phyloP scores from a whole-genome alignment of 2,329 filamentous ascomycete species.

The Aureobasidium melanogenum region DNA sequence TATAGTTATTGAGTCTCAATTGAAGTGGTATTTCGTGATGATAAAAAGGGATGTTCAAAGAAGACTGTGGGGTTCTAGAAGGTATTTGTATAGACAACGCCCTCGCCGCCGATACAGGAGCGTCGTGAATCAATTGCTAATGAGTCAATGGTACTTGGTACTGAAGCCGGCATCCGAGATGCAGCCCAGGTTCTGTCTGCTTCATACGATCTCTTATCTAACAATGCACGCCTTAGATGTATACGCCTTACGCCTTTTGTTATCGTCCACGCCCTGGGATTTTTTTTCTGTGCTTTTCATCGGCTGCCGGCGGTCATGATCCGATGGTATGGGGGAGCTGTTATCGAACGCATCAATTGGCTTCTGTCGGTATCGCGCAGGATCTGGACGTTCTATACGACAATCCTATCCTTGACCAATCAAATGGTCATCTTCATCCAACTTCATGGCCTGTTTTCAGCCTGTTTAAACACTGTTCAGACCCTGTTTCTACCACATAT shows the following conservation, averaged over 20 bases:
- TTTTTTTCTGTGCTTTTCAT: not conserved
- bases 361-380: no score
- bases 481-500: no score
- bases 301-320: not conserved
- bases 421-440: no score
- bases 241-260: slow-evolving; percentile 2
- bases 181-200: not conserved
- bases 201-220: not conserved
- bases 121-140: not conserved
- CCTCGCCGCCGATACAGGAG: slow-evolving; percentile 4
- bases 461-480: no score
- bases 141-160: slow-evolving; percentile 5
- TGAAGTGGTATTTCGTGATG: not conserved
- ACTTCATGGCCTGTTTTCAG: no score
- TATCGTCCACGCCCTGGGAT: not conserved
- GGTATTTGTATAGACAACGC: slow-evolving; percentile 5
- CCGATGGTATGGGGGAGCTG: not conserved
- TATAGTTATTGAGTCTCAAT: not conserved
- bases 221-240: not conserved
- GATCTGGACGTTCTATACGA: no score
- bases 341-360: not conserved
- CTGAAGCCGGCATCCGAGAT: not conserved
- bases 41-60: not conserved
- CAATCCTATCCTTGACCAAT: no score
- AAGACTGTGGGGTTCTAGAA: not conserved